Conservation (phyloP, 1,284 basidiomycete genomes). For the Sporisorium scitamineum region DNA sequence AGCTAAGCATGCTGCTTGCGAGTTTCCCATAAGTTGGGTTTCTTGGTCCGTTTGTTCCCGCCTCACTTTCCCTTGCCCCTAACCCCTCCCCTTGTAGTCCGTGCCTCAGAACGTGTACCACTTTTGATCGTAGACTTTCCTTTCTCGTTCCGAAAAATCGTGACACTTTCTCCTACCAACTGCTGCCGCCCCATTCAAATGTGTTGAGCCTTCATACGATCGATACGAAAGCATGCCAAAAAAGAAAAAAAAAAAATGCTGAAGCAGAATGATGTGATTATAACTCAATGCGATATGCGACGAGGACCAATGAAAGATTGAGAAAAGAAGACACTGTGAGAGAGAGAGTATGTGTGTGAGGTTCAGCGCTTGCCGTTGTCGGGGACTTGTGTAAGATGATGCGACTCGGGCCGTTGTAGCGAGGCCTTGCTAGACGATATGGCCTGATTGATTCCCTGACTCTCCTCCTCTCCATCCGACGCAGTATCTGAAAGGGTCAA, state of each 20-base stretch:
- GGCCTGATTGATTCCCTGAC: slow-evolving; percentile 12
- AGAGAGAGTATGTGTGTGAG: background rate
- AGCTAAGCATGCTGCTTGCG: background rate
- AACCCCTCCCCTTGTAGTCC: too few relatives aligned
- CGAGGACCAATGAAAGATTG: background rate
- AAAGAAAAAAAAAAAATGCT: background rate
- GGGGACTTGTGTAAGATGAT: slow-evolving; percentile 30
- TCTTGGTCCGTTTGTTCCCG: too few relatives aligned
- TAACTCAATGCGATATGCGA: slow-evolving; percentile 1
- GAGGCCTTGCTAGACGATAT: slow-evolving; percentile 20
- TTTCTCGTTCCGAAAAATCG: slow-evolving; percentile 6
- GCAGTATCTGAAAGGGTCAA: slow-evolving; percentile 31
- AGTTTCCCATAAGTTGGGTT: too few relatives aligned
- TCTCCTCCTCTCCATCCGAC: slow-evolving; percentile 16
- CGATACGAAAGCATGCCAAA: background rate
- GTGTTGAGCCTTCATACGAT: background rate
- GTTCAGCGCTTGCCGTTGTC: slow-evolving; percentile 9
- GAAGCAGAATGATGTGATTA: slow-evolving; percentile 4
- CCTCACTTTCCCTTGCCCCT: background rate
- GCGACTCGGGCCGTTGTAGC: slow-evolving; percentile 24
- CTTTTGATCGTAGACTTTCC: background rate
- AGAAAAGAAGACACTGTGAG: too few relatives aligned
- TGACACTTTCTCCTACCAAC: slow-evolving; percentile 16
- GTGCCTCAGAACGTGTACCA: background rate
- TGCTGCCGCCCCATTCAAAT: background rate